Evolutionary conservation across 305 asterid genomes (phyloP), one percentile per base, ranked within the genome.

Genomic region (Plantago coronopus): DNA sequence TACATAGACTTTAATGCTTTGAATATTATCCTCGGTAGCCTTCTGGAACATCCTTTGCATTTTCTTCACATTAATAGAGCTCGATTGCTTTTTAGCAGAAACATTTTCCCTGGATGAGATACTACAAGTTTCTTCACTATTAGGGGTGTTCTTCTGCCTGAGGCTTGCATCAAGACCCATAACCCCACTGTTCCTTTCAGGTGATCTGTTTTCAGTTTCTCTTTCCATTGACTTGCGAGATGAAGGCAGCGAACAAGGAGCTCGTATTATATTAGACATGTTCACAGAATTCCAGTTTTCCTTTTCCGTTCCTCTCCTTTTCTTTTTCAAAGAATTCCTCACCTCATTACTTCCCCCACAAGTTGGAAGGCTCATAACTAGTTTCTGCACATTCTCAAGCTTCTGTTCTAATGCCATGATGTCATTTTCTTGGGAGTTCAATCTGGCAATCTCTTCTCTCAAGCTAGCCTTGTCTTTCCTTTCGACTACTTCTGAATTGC

Each of bases 381-480:
- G 61, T 68, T 79, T 78, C 79, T 91, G 96, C 48, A 91, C 93
- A 61, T 72, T 84, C 69, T 83, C 90, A 40, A 91, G 95, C 76
- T 84, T 91, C 81, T 81, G 74, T 76, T 88, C 95, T 56, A 88
- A 62, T 76, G 72, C 72, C 3, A 78, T 74, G 72, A 88, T 86
- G 73, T 69, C 75, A 38, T 68, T 75, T 69, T 86, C 98, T 65
- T 86, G 88, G 25, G 81, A 77, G 71, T 81, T 80, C 73, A 91
- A 64, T 44, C 98, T 76, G n/a, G 95, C 95, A 60, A 93, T 83
- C 79, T 93, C 99, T 76, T 93, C 97, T 70, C 84, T 83, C 76
- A 89, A 71, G 56, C 82, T 80, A 51, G 83, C 79, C 65, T 81
- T 93, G 57, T 79, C 83, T 74, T 78, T 83, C 20, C 80, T 62